phyloP scores from a whole-genome alignment of 768 basidiomycete genomes.

The Auricularia cornea region DNA sequence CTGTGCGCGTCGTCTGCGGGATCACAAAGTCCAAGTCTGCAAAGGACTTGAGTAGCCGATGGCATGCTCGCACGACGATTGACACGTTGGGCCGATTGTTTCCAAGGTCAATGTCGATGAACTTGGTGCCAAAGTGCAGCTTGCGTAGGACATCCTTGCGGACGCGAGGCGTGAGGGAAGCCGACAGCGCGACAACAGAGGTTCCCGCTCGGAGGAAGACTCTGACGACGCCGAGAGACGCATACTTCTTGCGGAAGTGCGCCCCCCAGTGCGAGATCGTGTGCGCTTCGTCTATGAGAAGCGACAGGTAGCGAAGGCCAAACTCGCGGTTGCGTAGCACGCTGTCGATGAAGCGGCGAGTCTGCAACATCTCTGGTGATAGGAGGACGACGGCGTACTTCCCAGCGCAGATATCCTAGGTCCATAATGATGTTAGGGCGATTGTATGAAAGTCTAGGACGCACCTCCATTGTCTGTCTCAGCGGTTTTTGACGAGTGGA shows the following conservation, averaged over 20 bases:
- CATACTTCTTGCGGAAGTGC: not conserved
- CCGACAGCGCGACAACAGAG: not conserved
- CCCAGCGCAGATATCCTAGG: slow-evolving; percentile 18
- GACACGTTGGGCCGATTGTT: slow-evolving; percentile 21
- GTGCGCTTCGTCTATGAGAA: not conserved
- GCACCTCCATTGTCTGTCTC: slow-evolving; percentile 18
- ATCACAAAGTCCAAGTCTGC: slow-evolving; percentile 20
- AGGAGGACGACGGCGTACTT: slow-evolving; percentile 19
- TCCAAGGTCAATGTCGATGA: slow-evolving; percentile 12
- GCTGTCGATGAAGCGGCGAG: slow-evolving; percentile 14
- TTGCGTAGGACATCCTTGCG: not conserved
- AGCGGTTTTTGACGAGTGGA: slow-evolving; percentile 24
- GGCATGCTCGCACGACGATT: slow-evolving; percentile 15
- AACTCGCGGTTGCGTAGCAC: slow-evolving; percentile 18
- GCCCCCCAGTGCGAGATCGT: not conserved
- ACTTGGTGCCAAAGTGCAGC: not conserved
- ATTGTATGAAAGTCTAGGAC: slow-evolving; percentile 9
- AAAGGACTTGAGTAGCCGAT: slow-evolving; percentile 16
- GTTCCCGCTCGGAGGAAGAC: not conserved
- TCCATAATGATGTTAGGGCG: too few relatives aligned
- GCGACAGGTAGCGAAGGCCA: not conserved
- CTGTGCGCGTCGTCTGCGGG: not conserved
- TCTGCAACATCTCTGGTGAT: slow-evolving; percentile 24
- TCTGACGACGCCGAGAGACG: not conserved
- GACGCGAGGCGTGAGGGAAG: not conserved